Conservation (phyloP, 2,329 filamentous ascomycete species). For the Alternaria postmessia region DNA sequence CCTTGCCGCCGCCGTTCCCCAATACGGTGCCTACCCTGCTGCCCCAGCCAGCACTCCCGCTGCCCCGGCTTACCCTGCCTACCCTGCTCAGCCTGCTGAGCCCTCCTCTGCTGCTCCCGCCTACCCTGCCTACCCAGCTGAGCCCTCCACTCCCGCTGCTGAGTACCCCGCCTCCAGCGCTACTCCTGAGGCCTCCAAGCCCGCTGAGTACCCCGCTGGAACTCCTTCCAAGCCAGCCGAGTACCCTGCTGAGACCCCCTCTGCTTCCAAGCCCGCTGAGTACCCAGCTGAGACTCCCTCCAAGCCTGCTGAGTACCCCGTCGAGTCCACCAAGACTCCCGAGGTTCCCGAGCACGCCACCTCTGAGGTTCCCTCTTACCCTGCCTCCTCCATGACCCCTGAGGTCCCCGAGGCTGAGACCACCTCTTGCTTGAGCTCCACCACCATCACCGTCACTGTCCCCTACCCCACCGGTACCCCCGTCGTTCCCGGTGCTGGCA, state of each 20-base stretch:
- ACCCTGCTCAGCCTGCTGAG: constrained; percentile 16
- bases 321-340: constrained; percentile 12
- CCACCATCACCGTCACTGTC: constrained; percentile 55
- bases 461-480: constrained; percentile 48
- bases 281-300: constrained; percentile 12
- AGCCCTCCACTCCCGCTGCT: constrained; percentile 15
- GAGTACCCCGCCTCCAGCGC: neutral
- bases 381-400: constrained; percentile 10
- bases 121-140: constrained; percentile 22
- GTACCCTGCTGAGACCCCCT: constrained; percentile 14
- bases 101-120: constrained; percentile 12
- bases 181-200: neutral
- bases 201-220: constrained; percentile 10
- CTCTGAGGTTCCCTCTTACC: constrained; percentile 8
- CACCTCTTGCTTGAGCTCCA: constrained; percentile 51
- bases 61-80: constrained; percentile 28
- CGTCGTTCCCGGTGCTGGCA: constrained; percentile 9
- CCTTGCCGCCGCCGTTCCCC: constrained; percentile 42
- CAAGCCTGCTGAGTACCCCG: constrained; percentile 12
- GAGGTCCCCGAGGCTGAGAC: constrained; percentile 20
- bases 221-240: constrained; percentile 11
- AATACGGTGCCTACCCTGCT: constrained; percentile 31
- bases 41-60: constrained; percentile 18
- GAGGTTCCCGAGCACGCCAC: constrained; percentile 19
- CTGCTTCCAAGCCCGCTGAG: constrained; percentile 8